Evolutionary conservation across 345 rosid species (phyloP).

Genomic region (Cardamine chenopodiifolia): DNA sequence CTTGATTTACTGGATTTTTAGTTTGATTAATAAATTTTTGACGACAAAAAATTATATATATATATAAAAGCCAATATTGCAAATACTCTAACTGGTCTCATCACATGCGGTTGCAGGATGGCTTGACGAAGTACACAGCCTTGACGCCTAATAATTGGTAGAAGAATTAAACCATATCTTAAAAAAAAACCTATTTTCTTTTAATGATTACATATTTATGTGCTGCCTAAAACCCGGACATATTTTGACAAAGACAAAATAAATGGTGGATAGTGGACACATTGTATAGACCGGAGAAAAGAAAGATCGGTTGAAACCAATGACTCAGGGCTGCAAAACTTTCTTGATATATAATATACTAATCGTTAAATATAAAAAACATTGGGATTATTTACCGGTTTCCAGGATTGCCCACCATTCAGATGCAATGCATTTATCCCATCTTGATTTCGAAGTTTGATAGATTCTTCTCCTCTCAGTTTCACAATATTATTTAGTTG

Average conservation of each 20-base stretch:
- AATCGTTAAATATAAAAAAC: neutral
- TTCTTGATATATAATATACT: constrained; percentile 8
- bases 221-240: constrained; percentile 15
- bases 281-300: constrained; percentile 27
- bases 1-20: neutral
- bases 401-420: constrained; percentile 19
- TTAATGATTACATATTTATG: neutral
- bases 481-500: constrained; percentile 18
- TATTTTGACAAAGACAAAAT: neutral
- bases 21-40: too few relatives aligned
- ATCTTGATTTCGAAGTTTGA: constrained; percentile 6
- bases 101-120: constrained; percentile 2
- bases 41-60: too few relatives aligned
- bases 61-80: neutral
- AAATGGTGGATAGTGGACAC: neutral
- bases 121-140: constrained; percentile 8
- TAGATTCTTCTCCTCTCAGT: constrained; percentile 28
- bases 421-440: constrained; percentile 32
- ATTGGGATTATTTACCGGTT: constrained; percentile 15
- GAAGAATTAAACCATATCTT: constrained; percentile 6
- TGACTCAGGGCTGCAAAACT: constrained; percentile 8
- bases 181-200: neutral
- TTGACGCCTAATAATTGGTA: constrained; percentile 14
- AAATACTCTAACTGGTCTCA: constrained; percentile 9
- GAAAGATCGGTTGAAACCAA: constrained; percentile 23